Evolutionary conservation across 805 yeast genomes (phyloP).

Genomic region (Monosporozyma servazzii): DNA sequence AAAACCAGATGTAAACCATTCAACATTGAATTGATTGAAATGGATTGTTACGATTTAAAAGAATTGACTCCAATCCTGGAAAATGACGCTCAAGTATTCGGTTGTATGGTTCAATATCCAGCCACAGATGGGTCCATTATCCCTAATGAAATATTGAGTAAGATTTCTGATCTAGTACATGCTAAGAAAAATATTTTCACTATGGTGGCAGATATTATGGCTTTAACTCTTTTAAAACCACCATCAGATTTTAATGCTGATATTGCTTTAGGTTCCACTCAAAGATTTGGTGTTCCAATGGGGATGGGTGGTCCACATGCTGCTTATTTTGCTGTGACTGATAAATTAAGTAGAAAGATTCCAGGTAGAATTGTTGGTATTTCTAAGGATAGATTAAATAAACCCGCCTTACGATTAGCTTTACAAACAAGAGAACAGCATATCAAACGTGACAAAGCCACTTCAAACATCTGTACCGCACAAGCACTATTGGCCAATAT

Average conservation of each 20-base stretch:
- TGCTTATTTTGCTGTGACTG: constrained; percentile 87
- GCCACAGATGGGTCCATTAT: constrained; percentile 69
- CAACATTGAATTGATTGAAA: constrained; percentile 50
- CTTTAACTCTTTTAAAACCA: constrained; percentile 74
- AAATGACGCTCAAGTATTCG: constrained; percentile 45
- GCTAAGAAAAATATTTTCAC: constrained; percentile 63
- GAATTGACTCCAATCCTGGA: constrained; percentile 32
- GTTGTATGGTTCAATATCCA: constrained; percentile 86
- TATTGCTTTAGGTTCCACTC: constrained; percentile 84
- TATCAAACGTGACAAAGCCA: constrained; percentile 93
- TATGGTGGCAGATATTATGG: constrained; percentile 87
- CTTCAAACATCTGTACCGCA: constrained; percentile 96
- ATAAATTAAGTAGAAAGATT: constrained; percentile 75
- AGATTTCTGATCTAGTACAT: constrained; percentile 60
- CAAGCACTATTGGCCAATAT: constrained; percentile 94
- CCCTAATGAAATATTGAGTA: constrained; percentile 38
- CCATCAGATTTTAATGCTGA: constrained; percentile 87
- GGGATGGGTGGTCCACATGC: constrained; percentile 99
- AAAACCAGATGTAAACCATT: constrained; percentile 70
- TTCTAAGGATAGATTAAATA: constrained; percentile 83
- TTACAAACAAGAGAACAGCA: constrained; percentile 98
- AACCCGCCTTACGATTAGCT: constrained; percentile 83
- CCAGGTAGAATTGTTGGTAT: constrained; percentile 96
- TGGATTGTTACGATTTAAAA: constrained; percentile 40
- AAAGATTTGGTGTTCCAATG: constrained; percentile 94